phyloP scores from a whole-genome alignment of 148 eudicot genomes.

The Suaeda aralocaspica region DNA sequence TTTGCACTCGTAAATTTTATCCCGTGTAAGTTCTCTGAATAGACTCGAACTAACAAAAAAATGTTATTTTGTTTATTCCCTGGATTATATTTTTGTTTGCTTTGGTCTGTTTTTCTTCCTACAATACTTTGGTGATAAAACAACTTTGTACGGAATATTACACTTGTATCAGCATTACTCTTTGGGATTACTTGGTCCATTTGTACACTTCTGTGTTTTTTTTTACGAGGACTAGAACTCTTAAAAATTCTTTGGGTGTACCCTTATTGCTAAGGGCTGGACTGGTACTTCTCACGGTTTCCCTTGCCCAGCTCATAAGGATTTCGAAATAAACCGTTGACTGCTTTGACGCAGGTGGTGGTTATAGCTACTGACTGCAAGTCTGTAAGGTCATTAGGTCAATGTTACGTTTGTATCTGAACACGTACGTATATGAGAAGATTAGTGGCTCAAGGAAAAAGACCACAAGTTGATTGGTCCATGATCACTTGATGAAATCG shows the following conservation, averaged over 20 bases:
- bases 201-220: background rate
- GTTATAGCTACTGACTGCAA: too few species aligned
- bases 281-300: too few species aligned
- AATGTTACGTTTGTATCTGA: background rate
- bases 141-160: background rate
- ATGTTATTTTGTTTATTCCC: background rate
- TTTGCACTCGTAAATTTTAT: background rate
- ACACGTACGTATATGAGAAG: background rate
- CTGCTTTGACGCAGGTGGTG: too few species aligned
- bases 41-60: background rate
- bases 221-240: background rate
- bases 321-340: too few species aligned
- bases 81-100: background rate
- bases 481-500: conserved; percentile 11
- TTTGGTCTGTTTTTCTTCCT: background rate
- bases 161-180: background rate
- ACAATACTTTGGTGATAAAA: background rate
- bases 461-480: background rate
- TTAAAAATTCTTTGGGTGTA: too few species aligned
- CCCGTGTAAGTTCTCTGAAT: background rate
- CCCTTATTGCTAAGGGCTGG: too few species aligned
- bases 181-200: background rate
- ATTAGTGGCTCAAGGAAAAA: too few species aligned
- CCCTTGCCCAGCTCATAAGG: too few species aligned
- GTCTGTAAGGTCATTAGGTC: too few species aligned